Evolutionary conservation across 164 flowering plant genomes (phyloP).

Genomic region (Pachysandra terminalis): DNA sequence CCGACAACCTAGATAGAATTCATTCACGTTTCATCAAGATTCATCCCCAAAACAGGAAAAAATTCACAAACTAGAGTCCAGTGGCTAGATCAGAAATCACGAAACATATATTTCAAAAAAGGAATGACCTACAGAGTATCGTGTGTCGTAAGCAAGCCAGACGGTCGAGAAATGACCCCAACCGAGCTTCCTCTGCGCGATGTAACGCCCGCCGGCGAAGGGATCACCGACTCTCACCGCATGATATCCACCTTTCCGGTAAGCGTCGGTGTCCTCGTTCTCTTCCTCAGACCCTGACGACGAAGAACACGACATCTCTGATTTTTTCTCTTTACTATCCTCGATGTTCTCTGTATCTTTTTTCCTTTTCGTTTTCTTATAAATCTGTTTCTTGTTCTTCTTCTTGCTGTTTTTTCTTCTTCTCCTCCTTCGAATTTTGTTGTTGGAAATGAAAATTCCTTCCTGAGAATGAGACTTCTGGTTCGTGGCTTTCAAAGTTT

Average conservation of each 20-base stretch:
- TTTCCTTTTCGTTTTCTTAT: neutral
- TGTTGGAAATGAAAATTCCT: neutral
- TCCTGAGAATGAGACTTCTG: neutral
- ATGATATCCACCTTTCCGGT: slow-evolving; percentile 95
- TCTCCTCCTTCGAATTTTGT: neutral
- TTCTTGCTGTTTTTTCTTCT: no score
- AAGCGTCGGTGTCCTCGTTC: slow-evolving; percentile 77
- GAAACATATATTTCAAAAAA: neutral
- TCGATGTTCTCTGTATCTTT: neutral
- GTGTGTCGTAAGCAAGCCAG: slow-evolving; percentile 92
- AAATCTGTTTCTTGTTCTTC: neutral
- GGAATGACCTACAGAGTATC: slow-evolving; percentile 41
- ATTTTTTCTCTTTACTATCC: neutral
- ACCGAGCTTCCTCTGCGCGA: slow-evolving; percentile 93
- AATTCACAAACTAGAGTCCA: neutral
- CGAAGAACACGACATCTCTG: slow-evolving; percentile 68
- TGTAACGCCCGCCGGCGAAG: slow-evolving; percentile 69
- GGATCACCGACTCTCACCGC: slow-evolving; percentile 84
- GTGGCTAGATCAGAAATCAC: neutral
- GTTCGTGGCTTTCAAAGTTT: neutral
- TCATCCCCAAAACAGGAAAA: neutral
- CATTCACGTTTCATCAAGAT: neutral
- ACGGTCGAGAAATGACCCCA: slow-evolving; percentile 99
- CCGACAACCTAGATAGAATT: neutral
- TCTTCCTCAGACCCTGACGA: slow-evolving; percentile 79